These are phyloP conservation scores for Salix brachista DNA, from an alignment of 345 rosid species.

Conservation along the genomic window DNA sequence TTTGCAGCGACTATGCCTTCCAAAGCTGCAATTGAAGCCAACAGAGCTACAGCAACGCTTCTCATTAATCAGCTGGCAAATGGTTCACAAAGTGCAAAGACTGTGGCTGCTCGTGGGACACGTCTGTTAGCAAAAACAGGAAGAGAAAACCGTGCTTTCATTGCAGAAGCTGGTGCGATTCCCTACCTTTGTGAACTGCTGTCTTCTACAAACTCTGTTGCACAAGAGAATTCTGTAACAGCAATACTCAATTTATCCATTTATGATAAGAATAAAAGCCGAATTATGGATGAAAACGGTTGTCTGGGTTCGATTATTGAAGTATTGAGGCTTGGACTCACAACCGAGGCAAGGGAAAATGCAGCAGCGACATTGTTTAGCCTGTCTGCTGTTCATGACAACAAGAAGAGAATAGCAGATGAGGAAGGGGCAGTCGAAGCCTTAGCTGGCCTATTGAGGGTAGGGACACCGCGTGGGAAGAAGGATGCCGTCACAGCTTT, in stretches of 20 bases:
- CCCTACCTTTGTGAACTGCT: conserved; percentile 63
- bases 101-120: conserved; percentile 73
- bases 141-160: conserved; percentile 75
- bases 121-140: conserved; percentile 86
- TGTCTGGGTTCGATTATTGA: conserved; percentile 70
- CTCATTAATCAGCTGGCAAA: conserved; percentile 62
- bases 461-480: conserved; percentile 80
- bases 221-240: conserved; percentile 89
- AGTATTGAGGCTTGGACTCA: conserved; percentile 64
- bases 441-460: conserved; percentile 56
- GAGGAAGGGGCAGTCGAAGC: conserved; percentile 72
- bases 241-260: conserved; percentile 89
- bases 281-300: conserved; percentile 72
- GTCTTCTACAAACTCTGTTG: conserved; percentile 51
- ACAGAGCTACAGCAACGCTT: conserved; percentile 63
- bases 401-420: conserved; percentile 77
- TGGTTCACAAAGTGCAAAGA: conserved; percentile 61
- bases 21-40: conserved; percentile 74
- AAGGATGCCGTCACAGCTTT: conserved; percentile 94
- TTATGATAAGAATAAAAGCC: conserved; percentile 76
- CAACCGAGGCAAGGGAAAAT: conserved; percentile 83
- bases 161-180: conserved; percentile 90
- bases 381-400: conserved; percentile 82
- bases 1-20: conserved; percentile 59
- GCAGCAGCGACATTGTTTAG: conserved; percentile 95